Evolutionary conservation across 495 filamentous ascomycete species (phyloP), one percentile per base, ranked within the genome.

Genomic region (Stereocaulon alpinum): DNA sequence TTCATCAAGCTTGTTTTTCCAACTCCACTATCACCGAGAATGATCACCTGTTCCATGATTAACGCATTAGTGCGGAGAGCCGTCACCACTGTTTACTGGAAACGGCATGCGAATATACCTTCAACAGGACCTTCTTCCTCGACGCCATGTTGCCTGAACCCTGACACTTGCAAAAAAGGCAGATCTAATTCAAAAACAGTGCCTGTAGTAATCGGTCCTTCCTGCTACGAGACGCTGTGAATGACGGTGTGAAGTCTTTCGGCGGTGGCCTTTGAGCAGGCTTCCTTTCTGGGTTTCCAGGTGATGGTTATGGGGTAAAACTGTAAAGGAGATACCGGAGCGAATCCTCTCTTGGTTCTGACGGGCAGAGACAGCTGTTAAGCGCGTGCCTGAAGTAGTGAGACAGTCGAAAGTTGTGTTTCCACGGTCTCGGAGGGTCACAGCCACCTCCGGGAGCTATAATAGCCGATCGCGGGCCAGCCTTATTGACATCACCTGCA

Each of bases 1-100:
- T 97, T 99, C 93, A 99, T 97, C 80, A 99, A 84, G 73, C 89
- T 95, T 55, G 94, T 99, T 80, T 99, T 99, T 63, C 93, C 93
- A 48, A 99, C 93, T 70, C 93, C 93, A 73, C 91, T 96, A 71
- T 97, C 93, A 64, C 93, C 93, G 60, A 99, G 82, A 70, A 99
- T 97, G 66, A 98, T 97, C 63, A 98, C 91, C 92, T 96, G 30
- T 27, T 49, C 1, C 4, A 18, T 9, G 20, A 29, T 55, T 20
- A 48, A 15, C n/a, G 24, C 17, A 40, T 53, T 20, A 52, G 55
- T 53, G 55, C 45, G 44, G 44, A 27, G 20, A 14, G 45, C 18
- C 9, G 18, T 1, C 7, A 40, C 45, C 59, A 61, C 50, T 44
- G 17, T 44, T 5, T 17, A 4, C 3, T n/a, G 0, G 18, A 12